Percentiles rank a stretch among this genome's conserved stretches.
These are phyloP conservation scores for Cercospora beticola DNA, from an alignment of 2,329 filamentous ascomycete genomes.

Conservation along the genomic window DNA sequence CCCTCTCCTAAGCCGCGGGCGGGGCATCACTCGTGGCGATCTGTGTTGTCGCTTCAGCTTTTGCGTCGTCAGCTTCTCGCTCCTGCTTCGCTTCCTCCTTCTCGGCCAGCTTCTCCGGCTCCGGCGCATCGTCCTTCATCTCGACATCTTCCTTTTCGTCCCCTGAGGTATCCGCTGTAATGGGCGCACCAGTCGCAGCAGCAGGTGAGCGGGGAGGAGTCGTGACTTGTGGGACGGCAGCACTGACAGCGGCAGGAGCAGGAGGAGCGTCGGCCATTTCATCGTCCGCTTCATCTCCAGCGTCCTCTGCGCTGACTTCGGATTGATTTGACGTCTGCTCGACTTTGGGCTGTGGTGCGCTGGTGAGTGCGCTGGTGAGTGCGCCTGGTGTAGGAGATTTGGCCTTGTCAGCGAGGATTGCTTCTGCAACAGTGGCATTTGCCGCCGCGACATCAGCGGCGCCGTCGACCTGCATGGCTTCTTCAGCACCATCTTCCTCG, in stretches of 20 bases:
- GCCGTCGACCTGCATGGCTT: slow-evolving; percentile 33
- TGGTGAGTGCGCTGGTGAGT: slow-evolving; percentile 7
- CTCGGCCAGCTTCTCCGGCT: slow-evolving; percentile 20
- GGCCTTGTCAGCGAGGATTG: slow-evolving; percentile 31
- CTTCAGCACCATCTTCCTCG: slow-evolving; percentile 6
- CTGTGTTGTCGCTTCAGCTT: slow-evolving; percentile 35
- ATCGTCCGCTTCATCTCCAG: slow-evolving; percentile 43
- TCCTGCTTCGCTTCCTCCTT: slow-evolving; percentile 37
- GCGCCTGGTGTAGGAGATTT: slow-evolving; percentile 20
- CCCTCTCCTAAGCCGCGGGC: slow-evolving; percentile 4
- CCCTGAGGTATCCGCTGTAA: slow-evolving; percentile 4
- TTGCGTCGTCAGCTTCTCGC: slow-evolving; percentile 32
- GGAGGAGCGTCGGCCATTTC: slow-evolving; percentile 30
- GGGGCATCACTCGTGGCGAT: slow-evolving; percentile 23
- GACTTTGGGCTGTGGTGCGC: slow-evolving; percentile 10
- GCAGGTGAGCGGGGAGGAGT: slow-evolving; percentile 26
- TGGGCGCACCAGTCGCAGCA: slow-evolving; percentile 1
- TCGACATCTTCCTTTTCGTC: slow-evolving; percentile 22
- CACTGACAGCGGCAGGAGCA: slow-evolving; percentile 35
- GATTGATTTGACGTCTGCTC: slow-evolving; percentile 21
- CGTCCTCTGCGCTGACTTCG: slow-evolving; percentile 23
- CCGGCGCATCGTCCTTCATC: slow-evolving; percentile 20
- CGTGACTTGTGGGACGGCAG: slow-evolving; percentile 32
- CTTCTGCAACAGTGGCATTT: slow-evolving; percentile 30
- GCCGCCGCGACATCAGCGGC: slow-evolving; percentile 22